These are phyloP conservation scores for Flaveria trinervia DNA, from an alignment of 129 eudicot species.

Conservation along the genomic window DNA sequence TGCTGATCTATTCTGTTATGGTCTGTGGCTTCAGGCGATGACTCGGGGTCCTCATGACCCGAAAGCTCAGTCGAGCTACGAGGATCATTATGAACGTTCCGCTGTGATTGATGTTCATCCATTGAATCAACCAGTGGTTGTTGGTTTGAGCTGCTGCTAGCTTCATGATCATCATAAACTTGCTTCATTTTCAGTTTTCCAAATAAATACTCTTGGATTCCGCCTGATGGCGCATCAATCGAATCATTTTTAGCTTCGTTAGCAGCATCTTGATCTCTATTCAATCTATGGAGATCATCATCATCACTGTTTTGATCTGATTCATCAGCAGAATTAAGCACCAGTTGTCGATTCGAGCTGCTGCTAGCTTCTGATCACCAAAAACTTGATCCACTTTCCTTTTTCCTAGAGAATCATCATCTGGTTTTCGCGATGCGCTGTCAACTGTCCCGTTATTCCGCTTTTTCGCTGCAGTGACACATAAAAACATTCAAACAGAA, in stretches of 20 bases:
- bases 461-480: conserved; percentile 53
- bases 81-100: conserved; percentile 30
- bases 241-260: conserved; percentile 27
- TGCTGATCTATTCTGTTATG: conserved; percentile 33
- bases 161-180: conserved; percentile 29
- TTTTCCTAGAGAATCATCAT: conserved; percentile 26
- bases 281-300: conserved; percentile 10
- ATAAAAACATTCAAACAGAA: not conserved
- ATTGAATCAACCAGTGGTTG: conserved; percentile 13
- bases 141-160: conserved; percentile 37
- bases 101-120: conserved; percentile 14
- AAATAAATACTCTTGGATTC: conserved; percentile 20
- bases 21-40: conserved; percentile 36
- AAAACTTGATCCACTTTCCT: conserved; percentile 29
- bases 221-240: conserved; percentile 9
- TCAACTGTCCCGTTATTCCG: conserved; percentile 28
- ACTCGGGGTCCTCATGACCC: conserved; percentile 43
- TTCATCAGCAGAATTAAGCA: conserved; percentile 10
- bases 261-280: conserved; percentile 38
- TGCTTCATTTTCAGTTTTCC: conserved; percentile 32
- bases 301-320: conserved; percentile 26
- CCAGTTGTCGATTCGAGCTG: conserved; percentile 36
- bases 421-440: conserved; percentile 13
- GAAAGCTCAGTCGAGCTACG: conserved; percentile 39
- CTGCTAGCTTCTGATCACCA: conserved; percentile 36